Conservation (phyloP, 2,329 filamentous ascomycete genomes). For the Trichoderma arundinaceum region DNA sequence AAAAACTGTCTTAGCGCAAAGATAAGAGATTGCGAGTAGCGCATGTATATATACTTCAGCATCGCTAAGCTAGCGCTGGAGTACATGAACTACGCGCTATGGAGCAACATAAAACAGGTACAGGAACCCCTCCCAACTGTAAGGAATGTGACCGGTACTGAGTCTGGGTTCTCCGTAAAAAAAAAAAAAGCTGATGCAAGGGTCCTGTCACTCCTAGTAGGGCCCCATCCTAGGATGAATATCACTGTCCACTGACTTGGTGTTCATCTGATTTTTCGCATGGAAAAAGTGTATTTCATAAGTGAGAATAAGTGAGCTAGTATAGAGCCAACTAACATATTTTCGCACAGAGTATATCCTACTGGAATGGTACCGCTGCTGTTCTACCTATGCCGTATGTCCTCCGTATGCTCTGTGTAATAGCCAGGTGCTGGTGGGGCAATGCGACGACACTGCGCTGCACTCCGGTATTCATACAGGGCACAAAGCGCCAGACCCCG, state of each 20-base stretch:
- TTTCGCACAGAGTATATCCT: too few relatives aligned
- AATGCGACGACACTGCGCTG: conserved; percentile 2
- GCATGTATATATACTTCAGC: not conserved
- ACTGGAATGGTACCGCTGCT: not conserved
- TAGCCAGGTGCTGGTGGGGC: not conserved
- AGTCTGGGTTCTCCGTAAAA: not conserved
- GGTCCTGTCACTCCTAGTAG: not conserved
- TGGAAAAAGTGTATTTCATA: too few relatives aligned
- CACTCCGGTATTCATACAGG: too few relatives aligned
- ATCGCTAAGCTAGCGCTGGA: not conserved
- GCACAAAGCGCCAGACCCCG: not conserved
- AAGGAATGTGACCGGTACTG: not conserved
- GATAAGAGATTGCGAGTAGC: conserved; percentile 17
- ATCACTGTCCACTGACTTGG: not conserved
- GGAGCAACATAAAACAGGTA: not conserved
- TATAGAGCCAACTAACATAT: too few relatives aligned
- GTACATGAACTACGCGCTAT: not conserved
- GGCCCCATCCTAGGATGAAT: too few relatives aligned
- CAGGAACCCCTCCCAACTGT: not conserved
- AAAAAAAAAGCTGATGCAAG: too few relatives aligned
- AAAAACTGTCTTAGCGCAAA: conserved; percentile 20
- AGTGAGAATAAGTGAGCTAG: too few relatives aligned
- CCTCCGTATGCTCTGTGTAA: not conserved
- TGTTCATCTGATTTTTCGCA: not conserved
- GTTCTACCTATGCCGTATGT: not conserved